A percentile compares a stretch with the other conserved stretches of the same genome.
Conservation (phyloP, 495 filamentous ascomycete species). For the Haplographium delicatum region DNA sequence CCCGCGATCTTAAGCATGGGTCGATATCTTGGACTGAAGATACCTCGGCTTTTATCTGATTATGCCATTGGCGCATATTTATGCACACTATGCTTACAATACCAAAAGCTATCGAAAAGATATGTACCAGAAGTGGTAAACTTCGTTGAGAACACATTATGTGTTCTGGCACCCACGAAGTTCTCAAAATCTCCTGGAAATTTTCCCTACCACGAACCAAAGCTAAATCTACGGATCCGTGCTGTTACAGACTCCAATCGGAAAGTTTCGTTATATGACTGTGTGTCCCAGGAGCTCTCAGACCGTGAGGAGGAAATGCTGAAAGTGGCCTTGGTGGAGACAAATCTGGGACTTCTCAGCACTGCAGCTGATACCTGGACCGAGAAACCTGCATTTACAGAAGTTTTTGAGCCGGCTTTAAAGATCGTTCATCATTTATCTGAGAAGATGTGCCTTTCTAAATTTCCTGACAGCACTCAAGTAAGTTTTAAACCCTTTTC, state of each 20-base stretch:
- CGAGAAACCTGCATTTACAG: slow-evolving; percentile 62
- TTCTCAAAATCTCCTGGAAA: slow-evolving; percentile 37
- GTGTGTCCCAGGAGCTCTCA: slow-evolving; percentile 28
- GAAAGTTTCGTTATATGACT: slow-evolving; percentile 49
- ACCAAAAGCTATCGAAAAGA: slow-evolving; percentile 73
- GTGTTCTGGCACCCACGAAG: slow-evolving; percentile 54
- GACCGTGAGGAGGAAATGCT: slow-evolving; percentile 35
- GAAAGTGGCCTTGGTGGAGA: slow-evolving; percentile 55
- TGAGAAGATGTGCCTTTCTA: slow-evolving; percentile 42
- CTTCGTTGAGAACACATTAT: slow-evolving; percentile 73
- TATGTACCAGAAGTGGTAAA: slow-evolving; percentile 85
- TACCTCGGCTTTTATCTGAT: slow-evolving; percentile 56
- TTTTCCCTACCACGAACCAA: slow-evolving; percentile 59
- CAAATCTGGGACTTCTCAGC: slow-evolving; percentile 51
- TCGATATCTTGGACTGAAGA: slow-evolving; percentile 74
- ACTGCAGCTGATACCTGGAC: slow-evolving; percentile 58
- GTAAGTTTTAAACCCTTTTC: slow-evolving; percentile 10
- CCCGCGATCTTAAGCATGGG: slow-evolving; percentile 78
- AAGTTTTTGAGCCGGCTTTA: slow-evolving; percentile 61
- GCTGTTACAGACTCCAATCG: slow-evolving; percentile 30
- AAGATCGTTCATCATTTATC: slow-evolving; percentile 50
- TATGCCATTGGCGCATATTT: slow-evolving; percentile 73
- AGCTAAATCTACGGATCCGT: slow-evolving; percentile 47
- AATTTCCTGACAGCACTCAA: slow-evolving; percentile 35
- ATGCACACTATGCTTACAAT: slow-evolving; percentile 68